Conservation (phyloP, 2,329 filamentous ascomycete species). For the Coniochaeta hoffmannii region DNA sequence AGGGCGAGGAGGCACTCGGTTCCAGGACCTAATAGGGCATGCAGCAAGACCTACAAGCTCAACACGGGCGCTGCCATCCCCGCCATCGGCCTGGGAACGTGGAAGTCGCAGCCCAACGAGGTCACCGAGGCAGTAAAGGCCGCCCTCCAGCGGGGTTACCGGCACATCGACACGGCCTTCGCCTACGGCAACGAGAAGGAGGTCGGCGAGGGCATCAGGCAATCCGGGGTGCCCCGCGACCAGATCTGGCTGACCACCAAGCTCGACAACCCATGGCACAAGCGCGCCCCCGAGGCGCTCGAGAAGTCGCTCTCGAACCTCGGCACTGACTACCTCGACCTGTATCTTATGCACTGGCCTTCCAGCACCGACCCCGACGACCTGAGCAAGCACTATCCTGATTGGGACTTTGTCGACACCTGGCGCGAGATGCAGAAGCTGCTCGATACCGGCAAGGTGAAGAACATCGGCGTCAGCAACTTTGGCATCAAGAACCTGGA, state of each 20-base stretch:
- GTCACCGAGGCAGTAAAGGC: conserved; percentile 58
- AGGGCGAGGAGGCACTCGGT: conserved; percentile 9
- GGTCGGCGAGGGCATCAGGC: conserved; percentile 54
- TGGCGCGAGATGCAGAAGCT: conserved; percentile 68
- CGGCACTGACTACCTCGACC: conserved; percentile 58
- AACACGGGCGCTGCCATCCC: conserved; percentile 52
- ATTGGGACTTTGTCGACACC: conserved; percentile 80
- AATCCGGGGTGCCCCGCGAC: conserved; percentile 55
- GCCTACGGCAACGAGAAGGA: conserved; percentile 63
- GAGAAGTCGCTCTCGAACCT: conserved; percentile 52
- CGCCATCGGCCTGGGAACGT: conserved; percentile 58
- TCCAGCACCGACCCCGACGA: conserved; percentile 55
- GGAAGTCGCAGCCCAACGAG: conserved; percentile 46
- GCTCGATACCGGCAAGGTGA: conserved; percentile 60
- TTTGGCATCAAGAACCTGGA: conserved; percentile 76
- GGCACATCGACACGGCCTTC: conserved; percentile 61
- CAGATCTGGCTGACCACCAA: conserved; percentile 73
- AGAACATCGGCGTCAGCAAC: conserved; percentile 81
- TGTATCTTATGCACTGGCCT: conserved; percentile 70
- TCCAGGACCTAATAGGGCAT: background rate
- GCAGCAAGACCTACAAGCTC: conserved; percentile 32
- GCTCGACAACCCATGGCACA: conserved; percentile 74
- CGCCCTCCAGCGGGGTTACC: conserved; percentile 56
- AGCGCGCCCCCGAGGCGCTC: conserved; percentile 56
- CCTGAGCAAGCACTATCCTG: conserved; percentile 59